These are phyloP conservation scores for Schizophyllum commune DNA, from an alignment of 1,284 basidiomycete species.

Conservation along the genomic window DNA sequence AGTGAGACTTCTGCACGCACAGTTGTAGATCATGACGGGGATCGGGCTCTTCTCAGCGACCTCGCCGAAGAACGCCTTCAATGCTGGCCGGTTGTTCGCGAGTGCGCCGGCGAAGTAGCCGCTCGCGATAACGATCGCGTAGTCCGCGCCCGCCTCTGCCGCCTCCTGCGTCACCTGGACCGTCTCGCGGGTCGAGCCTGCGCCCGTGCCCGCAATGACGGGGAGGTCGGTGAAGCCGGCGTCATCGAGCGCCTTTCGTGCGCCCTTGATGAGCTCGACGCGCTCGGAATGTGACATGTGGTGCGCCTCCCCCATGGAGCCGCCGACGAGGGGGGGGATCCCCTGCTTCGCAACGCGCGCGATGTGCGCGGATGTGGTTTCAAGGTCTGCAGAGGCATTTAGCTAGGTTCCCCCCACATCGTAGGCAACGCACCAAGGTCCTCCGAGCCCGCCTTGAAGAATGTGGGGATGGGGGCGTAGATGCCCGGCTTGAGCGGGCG, in stretches of 20 bases:
- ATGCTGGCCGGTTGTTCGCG: constrained; percentile 49
- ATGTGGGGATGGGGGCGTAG: constrained; percentile 81
- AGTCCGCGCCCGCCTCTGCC: constrained; percentile 77
- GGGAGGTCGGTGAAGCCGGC: constrained; percentile 57
- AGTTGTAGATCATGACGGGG: constrained; percentile 89
- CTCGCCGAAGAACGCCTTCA: constrained; percentile 75
- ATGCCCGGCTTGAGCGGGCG: constrained; percentile 71
- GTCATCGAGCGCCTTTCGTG: constrained; percentile 65
- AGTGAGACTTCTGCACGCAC: constrained; percentile 34
- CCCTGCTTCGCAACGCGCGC: constrained; percentile 64
- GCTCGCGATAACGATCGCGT: constrained; percentile 75
- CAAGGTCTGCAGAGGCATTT: constrained; percentile 47
- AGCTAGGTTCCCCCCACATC: constrained; percentile 5
- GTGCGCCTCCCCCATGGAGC: constrained; percentile 80
- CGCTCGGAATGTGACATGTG: constrained; percentile 77
- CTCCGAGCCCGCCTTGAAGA: constrained; percentile 70
- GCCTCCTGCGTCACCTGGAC: constrained; percentile 68
- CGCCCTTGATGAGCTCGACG: constrained; percentile 55
- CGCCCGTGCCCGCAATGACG: constrained; percentile 78
- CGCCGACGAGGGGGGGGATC: constrained; percentile 70
- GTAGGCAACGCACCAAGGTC: constrained; percentile 60
- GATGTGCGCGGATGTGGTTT: constrained; percentile 69
- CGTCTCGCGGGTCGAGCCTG: constrained; percentile 76
- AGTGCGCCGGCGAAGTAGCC: constrained; percentile 83
- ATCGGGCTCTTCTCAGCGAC: constrained; percentile 74